These are phyloP conservation scores for Pontederia paniculata DNA, from an alignment of 176 grass and related monocot genomes.

Conservation along the genomic window DNA sequence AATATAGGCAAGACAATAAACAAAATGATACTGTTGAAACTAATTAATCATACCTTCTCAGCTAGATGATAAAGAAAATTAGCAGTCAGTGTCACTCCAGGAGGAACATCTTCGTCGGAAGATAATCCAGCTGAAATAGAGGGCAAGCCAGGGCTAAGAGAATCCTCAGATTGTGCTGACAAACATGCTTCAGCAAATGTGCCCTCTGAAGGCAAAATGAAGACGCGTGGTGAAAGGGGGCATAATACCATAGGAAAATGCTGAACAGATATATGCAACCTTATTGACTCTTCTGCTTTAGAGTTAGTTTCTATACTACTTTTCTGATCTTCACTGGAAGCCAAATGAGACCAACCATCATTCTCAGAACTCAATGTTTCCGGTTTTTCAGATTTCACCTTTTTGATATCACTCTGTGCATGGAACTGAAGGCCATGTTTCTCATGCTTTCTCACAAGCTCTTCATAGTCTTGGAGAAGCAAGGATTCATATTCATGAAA, in stretches of 20 bases:
- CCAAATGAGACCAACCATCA: slow-evolving; percentile 25
- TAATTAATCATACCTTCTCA: slow-evolving; percentile 54
- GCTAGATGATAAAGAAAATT: slow-evolving; percentile 88
- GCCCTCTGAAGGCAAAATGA: slow-evolving; percentile 79
- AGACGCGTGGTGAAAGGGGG: slow-evolving; percentile 66
- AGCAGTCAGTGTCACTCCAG: slow-evolving; percentile 70
- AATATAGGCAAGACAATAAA: slow-evolving; percentile 6
- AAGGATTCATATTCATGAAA: slow-evolving; percentile 85
- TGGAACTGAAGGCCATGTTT: slow-evolving; percentile 21
- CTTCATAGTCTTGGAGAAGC: slow-evolving; percentile 81
- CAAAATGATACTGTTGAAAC: background rate
- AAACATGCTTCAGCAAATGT: slow-evolving; percentile 61
- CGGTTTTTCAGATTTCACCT: slow-evolving; percentile 8
- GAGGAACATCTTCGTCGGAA: slow-evolving; percentile 70
- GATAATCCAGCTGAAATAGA: slow-evolving; percentile 52
- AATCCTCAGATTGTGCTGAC: slow-evolving; percentile 59
- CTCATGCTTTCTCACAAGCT: slow-evolving; percentile 53
- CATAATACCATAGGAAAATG: slow-evolving; percentile 87
- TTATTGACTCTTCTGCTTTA: slow-evolving; percentile 24
- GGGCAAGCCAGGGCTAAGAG: slow-evolving; percentile 70
- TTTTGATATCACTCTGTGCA: slow-evolving; percentile 15
- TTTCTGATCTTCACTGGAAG: slow-evolving; percentile 31
- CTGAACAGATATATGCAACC: slow-evolving; percentile 48
- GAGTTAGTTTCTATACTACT: slow-evolving; percentile 32
- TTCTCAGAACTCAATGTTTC: slow-evolving; percentile 21